Evolutionary conservation across 257 asterid species (phyloP).

Genomic region (Scutellaria barbata): DNA sequence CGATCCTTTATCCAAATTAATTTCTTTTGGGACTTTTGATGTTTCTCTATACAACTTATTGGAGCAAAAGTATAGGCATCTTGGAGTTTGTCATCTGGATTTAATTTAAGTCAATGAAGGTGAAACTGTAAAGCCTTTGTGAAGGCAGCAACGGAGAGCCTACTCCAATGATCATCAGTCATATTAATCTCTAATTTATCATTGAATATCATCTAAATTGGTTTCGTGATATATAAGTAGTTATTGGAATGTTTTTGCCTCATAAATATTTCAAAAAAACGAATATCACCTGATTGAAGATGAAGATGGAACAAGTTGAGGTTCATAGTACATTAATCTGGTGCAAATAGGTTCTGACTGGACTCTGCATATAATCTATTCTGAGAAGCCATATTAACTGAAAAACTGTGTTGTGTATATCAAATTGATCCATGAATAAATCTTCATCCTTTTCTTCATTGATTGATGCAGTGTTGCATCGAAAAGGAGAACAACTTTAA

Average conservation of each 20-base stretch:
- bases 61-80: neutral
- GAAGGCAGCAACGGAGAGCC: neutral
- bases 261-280: neutral
- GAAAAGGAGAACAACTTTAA: constrained; percentile 73
- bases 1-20: too few species aligned
- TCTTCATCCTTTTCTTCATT: constrained; percentile 11
- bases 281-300: neutral
- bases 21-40: too few species aligned
- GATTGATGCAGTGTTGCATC: constrained; percentile 46
- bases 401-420: neutral
- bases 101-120: neutral
- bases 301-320: neutral
- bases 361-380: neutral
- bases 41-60: neutral
- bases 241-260: neutral
- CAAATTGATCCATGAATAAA: neutral
- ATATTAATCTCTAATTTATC: neutral
- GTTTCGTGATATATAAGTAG: neutral
- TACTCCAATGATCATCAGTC: neutral
- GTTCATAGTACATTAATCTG: neutral
- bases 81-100: neutral
- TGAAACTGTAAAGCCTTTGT: neutral
- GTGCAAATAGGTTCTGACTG: neutral
- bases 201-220: neutral
- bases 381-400: neutral